Base-by-base conservation (phyloP, 352 stramenopile genomes). In the Globisporangium yorkense region DNA sequence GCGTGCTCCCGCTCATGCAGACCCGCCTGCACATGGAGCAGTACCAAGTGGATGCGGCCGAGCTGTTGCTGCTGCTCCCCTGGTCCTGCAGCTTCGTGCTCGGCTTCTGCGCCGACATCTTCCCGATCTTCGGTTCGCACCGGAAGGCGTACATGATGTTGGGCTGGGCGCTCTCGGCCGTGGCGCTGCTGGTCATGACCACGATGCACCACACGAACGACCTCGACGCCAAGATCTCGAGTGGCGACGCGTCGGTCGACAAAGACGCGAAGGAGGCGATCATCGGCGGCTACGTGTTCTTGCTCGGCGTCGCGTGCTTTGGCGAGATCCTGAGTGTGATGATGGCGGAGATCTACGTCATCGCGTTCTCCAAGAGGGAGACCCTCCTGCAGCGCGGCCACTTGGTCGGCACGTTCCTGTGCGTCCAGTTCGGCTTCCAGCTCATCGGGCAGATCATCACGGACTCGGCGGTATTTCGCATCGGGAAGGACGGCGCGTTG, bases 301-400 rank as follows among this genome's bases (percentile, higher is more conserved):
- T 78, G 21, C 62, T 83, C 0, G 70, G 68, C 33, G 18, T 59
- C 27, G 62, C 71, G 29, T 80, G 71, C 55, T 84, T 80, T 47
- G 74, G 74, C 5, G 71, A 53, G 31, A 78, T 80, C 18, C 43
- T 78, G 27, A 69, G 63, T 6, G 51, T 79, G 21, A 66, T 78
- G 33, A 73, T 80, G 27, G 69, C 63, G 4, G 57, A 80, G 57
- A 77, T 72, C 29, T 80, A 80, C 61, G 65, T 80, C 18, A 65
- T 84, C 21, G 71, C 69, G 41, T 66, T 75, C 51, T 72, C 63
- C 44, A 71, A 72, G 46, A 60, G 65, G 27, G 67, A 80, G 33
- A 29, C 53, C 0, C 54, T 76, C 20, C 57, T 41, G 18, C 46
- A 59, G 2, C 74, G 69, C 13, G 74, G 71, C 31, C 77, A 62